A percentile compares a stretch with the other conserved stretches of the same genome.
Conservation (phyloP, 2,329 filamentous ascomycete species). For the Phaeosphaeria sp. region DNA sequence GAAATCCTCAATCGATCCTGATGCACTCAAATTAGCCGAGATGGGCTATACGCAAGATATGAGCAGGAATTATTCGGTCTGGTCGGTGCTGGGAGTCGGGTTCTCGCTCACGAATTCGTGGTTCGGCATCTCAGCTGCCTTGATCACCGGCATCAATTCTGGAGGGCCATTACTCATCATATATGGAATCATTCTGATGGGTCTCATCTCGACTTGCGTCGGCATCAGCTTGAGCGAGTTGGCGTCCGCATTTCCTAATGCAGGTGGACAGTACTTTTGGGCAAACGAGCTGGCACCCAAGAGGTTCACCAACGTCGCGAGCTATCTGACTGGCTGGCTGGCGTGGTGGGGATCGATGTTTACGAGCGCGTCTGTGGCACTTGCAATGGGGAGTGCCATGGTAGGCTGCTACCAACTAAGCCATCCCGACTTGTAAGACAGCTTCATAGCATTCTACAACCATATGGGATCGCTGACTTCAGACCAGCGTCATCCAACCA, state of each 20-base stretch:
- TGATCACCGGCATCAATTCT: constrained; percentile 59
- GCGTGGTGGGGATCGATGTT: constrained; percentile 63
- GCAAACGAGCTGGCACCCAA: constrained; percentile 57
- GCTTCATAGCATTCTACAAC: not conserved
- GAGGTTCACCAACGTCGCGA: constrained; percentile 54
- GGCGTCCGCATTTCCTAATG: constrained; percentile 58
- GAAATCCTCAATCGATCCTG: constrained; percentile 36
- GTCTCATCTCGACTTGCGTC: constrained; percentile 55
- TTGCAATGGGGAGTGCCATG: constrained; percentile 56
- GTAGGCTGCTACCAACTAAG: constrained; percentile 61
- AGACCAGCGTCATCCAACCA: constrained; percentile 36
- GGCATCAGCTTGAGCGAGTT: constrained; percentile 56
- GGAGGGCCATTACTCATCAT: constrained; percentile 58
- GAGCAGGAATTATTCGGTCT: constrained; percentile 57
- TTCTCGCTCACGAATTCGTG: constrained; percentile 61
- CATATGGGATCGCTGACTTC: not conserved
- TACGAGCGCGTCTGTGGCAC: constrained; percentile 60
- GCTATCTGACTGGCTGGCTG: constrained; percentile 59
- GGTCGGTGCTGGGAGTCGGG: constrained; percentile 58
- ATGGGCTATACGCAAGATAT: constrained; percentile 60
- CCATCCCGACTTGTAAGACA: constrained; percentile 60
- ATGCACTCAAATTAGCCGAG: constrained; percentile 54
- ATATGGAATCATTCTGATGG: constrained; percentile 58
- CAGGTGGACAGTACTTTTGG: constrained; percentile 62
- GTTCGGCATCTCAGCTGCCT: constrained; percentile 58